phyloP scores from a whole-genome alignment of 2,329 filamentous ascomycete genomes.

The Aureobasidium leucospermi region DNA sequence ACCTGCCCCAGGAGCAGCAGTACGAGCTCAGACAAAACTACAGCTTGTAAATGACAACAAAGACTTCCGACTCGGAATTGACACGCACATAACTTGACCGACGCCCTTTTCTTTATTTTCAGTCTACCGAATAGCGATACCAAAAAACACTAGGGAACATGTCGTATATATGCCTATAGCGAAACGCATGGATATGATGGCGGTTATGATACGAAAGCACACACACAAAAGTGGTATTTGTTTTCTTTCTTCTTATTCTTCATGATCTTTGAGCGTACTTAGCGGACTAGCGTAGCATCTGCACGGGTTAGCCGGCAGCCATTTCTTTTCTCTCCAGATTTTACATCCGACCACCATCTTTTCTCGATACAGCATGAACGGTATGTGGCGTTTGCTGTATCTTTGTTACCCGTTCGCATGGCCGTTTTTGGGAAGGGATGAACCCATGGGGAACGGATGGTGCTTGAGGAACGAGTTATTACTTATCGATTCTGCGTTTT shows the following conservation, averaged over 20 bases:
- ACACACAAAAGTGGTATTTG: conserved; percentile 14
- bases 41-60: conserved; percentile 26
- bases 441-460: neutral
- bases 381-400: neutral
- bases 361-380: neutral
- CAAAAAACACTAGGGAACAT: neutral
- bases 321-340: conserved; percentile 2
- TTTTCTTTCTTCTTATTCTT: neutral
- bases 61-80: neutral
- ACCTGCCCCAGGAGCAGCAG: conserved; percentile 38
- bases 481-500: neutral
- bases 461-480: neutral
- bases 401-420: neutral
- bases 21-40: conserved; percentile 38
- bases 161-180: neutral
- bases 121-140: neutral
- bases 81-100: neutral
- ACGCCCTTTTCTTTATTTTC: conserved; percentile 11
- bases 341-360: neutral
- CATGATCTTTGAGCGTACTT: conserved; percentile 21
- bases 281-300: conserved; percentile 30
- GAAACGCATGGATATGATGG: conserved; percentile 1
- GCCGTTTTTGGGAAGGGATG: neutral
- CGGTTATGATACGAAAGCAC: neutral
- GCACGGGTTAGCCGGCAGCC: conserved; percentile 30